These are phyloP conservation scores for Aleurites moluccanus DNA, from an alignment of 441 rosid species.

Conservation along the genomic window DNA sequence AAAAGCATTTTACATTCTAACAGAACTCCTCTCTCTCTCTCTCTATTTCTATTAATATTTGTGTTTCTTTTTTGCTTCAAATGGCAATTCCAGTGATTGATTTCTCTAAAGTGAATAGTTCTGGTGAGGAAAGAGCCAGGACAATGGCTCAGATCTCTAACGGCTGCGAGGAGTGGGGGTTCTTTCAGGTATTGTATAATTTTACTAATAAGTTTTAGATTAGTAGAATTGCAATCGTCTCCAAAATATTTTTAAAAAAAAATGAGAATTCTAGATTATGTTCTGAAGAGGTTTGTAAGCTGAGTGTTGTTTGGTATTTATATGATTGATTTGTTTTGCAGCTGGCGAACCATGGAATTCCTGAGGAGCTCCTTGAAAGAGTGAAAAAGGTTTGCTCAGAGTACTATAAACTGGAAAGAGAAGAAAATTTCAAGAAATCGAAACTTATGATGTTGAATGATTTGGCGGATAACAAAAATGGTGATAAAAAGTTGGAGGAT, in stretches of 20 bases:
- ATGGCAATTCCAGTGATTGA: conserved; percentile 89
- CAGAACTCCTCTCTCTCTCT: not conserved
- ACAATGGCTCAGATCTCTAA: conserved; percentile 64
- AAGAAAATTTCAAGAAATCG: conserved; percentile 59
- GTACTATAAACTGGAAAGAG: conserved; percentile 67
- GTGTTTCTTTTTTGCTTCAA: conserved; percentile 22
- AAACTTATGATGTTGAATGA: conserved; percentile 49
- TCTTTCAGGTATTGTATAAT: conserved; percentile 55
- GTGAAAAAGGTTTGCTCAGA: conserved; percentile 69
- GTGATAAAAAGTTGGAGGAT: conserved; percentile 49
- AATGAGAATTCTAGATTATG: not conserved
- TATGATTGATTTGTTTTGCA: conserved; percentile 22
- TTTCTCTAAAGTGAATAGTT: conserved; percentile 72
- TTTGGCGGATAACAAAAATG: conserved; percentile 38
- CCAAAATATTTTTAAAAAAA: too few species aligned
- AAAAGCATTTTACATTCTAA: conserved; percentile 12
- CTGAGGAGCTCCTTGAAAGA: conserved; percentile 61
- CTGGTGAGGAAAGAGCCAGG: conserved; percentile 55
- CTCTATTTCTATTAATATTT: conserved; percentile 11
- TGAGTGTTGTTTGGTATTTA: not conserved
- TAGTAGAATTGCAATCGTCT: too few species aligned
- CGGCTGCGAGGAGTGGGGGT: conserved; percentile 87
- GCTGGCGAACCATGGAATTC: conserved; percentile 82
- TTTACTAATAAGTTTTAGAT: not conserved
- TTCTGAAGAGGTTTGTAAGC: not conserved